Evolutionary conservation across 2,329 filamentous ascomycete genomes (phyloP).

Genomic region (Ophiostoma triangulosporum): DNA sequence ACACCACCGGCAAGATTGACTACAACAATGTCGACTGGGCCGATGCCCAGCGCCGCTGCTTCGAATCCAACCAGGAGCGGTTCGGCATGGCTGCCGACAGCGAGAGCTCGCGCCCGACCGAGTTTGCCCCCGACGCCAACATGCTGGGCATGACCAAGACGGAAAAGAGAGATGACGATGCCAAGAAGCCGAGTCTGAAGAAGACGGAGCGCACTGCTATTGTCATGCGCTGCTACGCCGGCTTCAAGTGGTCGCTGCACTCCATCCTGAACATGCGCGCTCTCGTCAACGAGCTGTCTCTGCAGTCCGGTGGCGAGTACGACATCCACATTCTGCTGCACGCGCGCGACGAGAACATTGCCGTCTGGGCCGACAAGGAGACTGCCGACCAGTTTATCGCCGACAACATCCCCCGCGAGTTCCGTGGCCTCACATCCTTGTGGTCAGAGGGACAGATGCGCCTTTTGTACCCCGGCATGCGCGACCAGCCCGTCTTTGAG

Average conservation of each 20-base stretch:
- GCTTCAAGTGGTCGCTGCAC: conserved; percentile 66
- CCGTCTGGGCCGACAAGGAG: conserved; percentile 68
- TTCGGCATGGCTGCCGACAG: conserved; percentile 24
- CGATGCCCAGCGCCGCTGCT: conserved; percentile 38
- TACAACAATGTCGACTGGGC: conserved; percentile 44
- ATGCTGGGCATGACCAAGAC: conserved; percentile 5
- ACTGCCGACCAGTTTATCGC: conserved; percentile 60
- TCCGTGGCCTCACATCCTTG: conserved; percentile 65
- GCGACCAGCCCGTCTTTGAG: conserved; percentile 50
- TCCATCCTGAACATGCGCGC: conserved; percentile 71
- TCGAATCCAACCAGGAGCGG: conserved; percentile 48
- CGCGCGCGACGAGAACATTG: conserved; percentile 64
- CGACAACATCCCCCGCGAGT: conserved; percentile 56
- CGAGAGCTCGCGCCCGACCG: background rate
- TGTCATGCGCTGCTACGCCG: conserved; percentile 66
- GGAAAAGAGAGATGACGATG: background rate
- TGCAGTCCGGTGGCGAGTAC: conserved; percentile 72
- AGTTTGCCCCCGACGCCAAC: conserved; percentile 1
- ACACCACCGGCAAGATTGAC: conserved; percentile 39
- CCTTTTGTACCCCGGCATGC: conserved; percentile 57
- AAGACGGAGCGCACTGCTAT: conserved; percentile 55
- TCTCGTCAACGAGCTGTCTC: conserved; percentile 62
- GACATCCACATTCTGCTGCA: conserved; percentile 73
- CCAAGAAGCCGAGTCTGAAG: conserved; percentile 12
- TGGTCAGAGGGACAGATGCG: conserved; percentile 81